Evolutionary conservation across 2,329 filamentous ascomycete species (phyloP).

Genomic region (Trichophyton mentagrophytes): DNA sequence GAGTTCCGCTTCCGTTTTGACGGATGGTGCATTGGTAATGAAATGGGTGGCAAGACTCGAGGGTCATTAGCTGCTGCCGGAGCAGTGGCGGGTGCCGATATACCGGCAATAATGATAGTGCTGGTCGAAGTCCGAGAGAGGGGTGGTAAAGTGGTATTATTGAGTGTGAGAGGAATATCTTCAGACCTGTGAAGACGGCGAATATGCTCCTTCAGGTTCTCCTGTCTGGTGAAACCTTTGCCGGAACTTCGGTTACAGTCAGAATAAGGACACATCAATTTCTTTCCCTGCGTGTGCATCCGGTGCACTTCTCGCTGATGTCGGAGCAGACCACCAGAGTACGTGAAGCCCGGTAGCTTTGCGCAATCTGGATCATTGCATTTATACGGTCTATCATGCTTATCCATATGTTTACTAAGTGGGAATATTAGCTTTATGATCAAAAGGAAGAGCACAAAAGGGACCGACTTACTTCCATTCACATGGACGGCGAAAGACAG

Average conservation of each 20-base stretch:
- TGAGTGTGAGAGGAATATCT: constrained; percentile 3
- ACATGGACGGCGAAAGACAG: constrained; percentile 67
- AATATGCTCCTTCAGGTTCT: constrained; percentile 88
- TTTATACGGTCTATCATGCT: constrained; percentile 86
- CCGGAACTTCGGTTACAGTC: constrained; percentile 84
- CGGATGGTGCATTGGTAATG: constrained; percentile 3
- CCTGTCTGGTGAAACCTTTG: constrained; percentile 81
- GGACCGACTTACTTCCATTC: constrained; percentile 74
- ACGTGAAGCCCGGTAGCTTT: constrained; percentile 88
- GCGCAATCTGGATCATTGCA: constrained; percentile 73
- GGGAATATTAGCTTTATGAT: constrained; percentile 5
- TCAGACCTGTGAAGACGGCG: constrained; percentile 64
- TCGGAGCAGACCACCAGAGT: constrained; percentile 75
- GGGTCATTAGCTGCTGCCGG: background rate
- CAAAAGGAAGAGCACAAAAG: background rate
- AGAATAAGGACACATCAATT: constrained; percentile 71
- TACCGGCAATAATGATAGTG: constrained; percentile 1
- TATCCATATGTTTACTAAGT: constrained; percentile 90
- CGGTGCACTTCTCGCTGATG: constrained; percentile 91
- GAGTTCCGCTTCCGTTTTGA: constrained; percentile 23
- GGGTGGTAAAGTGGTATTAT: background rate
- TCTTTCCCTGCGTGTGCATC: constrained; percentile 78
- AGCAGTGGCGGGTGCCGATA: background rate
- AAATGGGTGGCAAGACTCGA: background rate
- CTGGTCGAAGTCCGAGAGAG: background rate